Base-by-base conservation (phyloP, 1,284 basidiomycete species). In the Boletus sp. region DNA sequence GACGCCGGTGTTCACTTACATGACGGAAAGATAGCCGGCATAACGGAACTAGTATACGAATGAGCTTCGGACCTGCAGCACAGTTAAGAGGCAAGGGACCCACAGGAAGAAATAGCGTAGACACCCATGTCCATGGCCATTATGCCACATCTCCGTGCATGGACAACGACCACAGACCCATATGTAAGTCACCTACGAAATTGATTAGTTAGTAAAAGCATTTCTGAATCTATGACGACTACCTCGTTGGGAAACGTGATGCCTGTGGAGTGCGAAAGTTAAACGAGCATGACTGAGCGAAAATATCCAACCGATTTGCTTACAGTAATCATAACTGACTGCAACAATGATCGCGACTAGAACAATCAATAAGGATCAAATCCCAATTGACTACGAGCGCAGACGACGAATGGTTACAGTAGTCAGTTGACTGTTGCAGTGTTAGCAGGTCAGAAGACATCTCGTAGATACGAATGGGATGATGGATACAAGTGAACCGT, bases 241-340 rank as follows among this genome's bases (percentile, higher is more conserved):
- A 55, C 53, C 53, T 55, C 53, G 19, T 47, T 55, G 11, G 43
- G 28, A 55, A 55, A 55, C 2, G 31, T 47, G 53, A 55, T 31
- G 14, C 30, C 53, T 55, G 10, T 23, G 16, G 14, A 25, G 2
- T n/a, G 16, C 21, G 44, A 16, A 27, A 23, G 25, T 27, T 17
- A 28, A 5, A 27, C 5, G 1, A 35, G 4, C 17, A 11, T 23
- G 28, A 38, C 16, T 14, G 6, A 37, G 46, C 9, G 31, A 28
- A 37, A 16, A n/a, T 11, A 17, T 11, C 9, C 10, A 50, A 17
- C 1, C 3, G 8, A 13, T n/a, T 50, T 25, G 21, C 55, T 30
- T 31, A 56, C 55, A 49, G 47, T 56, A 56, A 30, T 49, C 54
- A 48, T 55, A 55, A 27, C 30, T 33, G 30, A 55, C 14, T 50